Conservation (phyloP, 192 early-diverging fungal species). For the Backusella liffmaniae region DNA sequence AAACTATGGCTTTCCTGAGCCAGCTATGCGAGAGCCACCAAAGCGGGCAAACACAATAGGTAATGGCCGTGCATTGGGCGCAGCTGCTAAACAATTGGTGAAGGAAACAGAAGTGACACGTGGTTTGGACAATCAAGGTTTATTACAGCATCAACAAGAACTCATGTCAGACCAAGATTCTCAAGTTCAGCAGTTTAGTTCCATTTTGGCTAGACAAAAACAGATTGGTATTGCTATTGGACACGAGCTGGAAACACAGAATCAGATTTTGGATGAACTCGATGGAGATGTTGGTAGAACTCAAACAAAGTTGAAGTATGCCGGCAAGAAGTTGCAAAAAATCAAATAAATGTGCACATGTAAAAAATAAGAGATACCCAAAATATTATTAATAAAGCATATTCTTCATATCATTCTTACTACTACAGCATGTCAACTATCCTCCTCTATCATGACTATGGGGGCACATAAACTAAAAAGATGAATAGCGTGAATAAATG, state of each 20-base stretch:
- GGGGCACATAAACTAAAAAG: neutral
- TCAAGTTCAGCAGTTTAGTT: slow-evolving; percentile 70
- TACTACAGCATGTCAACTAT: neutral
- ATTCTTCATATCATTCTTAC: neutral
- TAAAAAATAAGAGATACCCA: neutral
- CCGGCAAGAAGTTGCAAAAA: slow-evolving; percentile 78
- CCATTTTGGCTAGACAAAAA: slow-evolving; percentile 78
- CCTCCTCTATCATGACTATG: neutral
- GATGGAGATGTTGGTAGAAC: slow-evolving; percentile 79
- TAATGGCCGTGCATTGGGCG: slow-evolving; percentile 16
- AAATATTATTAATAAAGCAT: neutral
- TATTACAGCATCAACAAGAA: slow-evolving; percentile 75
- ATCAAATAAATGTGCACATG: slow-evolving; percentile 42
- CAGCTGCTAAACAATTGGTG: slow-evolving; percentile 19
- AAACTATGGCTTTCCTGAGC: neutral
- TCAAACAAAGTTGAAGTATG: slow-evolving; percentile 67
- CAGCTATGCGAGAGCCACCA: neutral
- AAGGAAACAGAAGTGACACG: slow-evolving; percentile 79
- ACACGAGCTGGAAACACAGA: slow-evolving; percentile 90
- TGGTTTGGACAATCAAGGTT: slow-evolving; percentile 69
- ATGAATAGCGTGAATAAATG: too few species aligned
- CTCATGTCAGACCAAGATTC: slow-evolving; percentile 84
- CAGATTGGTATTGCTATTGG: slow-evolving; percentile 86
- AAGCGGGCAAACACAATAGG: neutral
- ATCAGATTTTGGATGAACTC: slow-evolving; percentile 82